These are phyloP conservation scores for Arthromyces matolae DNA, from an alignment of 768 basidiomycete species.

Conservation along the genomic window DNA sequence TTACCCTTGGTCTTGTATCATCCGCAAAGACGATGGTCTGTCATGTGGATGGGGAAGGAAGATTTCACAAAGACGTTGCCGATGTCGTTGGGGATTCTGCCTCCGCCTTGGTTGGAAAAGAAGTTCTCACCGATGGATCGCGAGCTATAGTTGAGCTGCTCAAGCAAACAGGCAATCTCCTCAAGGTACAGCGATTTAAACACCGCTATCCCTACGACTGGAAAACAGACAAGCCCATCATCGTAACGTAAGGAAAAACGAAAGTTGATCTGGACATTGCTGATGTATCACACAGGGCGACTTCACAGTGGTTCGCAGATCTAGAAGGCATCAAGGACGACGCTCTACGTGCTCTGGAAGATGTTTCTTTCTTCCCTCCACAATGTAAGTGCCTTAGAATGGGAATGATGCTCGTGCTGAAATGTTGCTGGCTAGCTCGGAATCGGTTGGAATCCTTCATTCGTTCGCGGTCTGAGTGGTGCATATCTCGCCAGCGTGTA, in stretches of 20 bases:
- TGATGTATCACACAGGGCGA: slow-evolving; percentile 51
- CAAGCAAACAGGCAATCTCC: slow-evolving; percentile 48
- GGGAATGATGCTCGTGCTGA: too few relatives aligned
- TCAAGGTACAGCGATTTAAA: slow-evolving; percentile 66
- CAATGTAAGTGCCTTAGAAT: slow-evolving; percentile 63
- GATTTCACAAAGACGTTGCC: slow-evolving; percentile 58
- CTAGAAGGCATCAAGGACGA: slow-evolving; percentile 76
- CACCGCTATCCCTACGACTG: slow-evolving; percentile 97
- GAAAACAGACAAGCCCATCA: slow-evolving; percentile 91
- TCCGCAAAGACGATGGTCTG: slow-evolving; percentile 53
- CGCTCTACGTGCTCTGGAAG: slow-evolving; percentile 64
- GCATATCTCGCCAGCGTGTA: slow-evolving; percentile 93
- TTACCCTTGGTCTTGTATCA: slow-evolving; percentile 47
- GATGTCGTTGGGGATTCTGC: slow-evolving; percentile 52
- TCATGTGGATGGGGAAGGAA: slow-evolving; percentile 78
- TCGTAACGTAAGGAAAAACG: slow-evolving; percentile 63
- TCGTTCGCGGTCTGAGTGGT: slow-evolving; percentile 92
- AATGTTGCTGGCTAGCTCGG: slow-evolving; percentile 51
- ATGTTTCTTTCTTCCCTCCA: slow-evolving; percentile 73
- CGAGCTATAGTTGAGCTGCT: slow-evolving; percentile 64
- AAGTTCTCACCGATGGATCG: slow-evolving; percentile 71
- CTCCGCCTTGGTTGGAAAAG: slow-evolving; percentile 57
- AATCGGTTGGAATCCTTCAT: slow-evolving; percentile 88
- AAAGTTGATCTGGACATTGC: neutral
- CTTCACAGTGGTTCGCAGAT: slow-evolving; percentile 97